Conservation (phyloP, 2,329 filamentous ascomycete genomes). For the Mycosphaerella arachidis region DNA sequence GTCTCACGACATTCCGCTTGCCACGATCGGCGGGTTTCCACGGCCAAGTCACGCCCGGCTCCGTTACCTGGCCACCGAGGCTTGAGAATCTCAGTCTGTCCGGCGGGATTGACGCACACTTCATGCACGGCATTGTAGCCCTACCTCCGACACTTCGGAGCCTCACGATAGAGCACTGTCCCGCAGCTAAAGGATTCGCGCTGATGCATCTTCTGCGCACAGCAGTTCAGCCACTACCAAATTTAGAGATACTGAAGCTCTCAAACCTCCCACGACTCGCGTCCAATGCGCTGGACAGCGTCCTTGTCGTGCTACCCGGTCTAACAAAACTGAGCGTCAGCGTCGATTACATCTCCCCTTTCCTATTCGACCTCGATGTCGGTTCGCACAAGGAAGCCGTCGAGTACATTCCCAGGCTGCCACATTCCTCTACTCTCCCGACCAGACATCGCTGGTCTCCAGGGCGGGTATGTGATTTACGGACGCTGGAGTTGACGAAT, state of each 20-base stretch:
- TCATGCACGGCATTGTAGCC: slow-evolving; percentile 35
- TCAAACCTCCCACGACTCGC: slow-evolving; percentile 39
- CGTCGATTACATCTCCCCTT: slow-evolving; percentile 44
- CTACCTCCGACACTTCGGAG: slow-evolving; percentile 31
- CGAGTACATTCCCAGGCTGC: neutral
- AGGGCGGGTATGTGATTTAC: slow-evolving; percentile 31
- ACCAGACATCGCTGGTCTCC: slow-evolving; percentile 12
- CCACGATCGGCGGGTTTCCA: slow-evolving; percentile 32
- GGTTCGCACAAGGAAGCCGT: slow-evolving; percentile 5
- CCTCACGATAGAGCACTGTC: slow-evolving; percentile 43
- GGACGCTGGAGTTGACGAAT: slow-evolving; percentile 38
- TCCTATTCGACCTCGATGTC: slow-evolving; percentile 34
- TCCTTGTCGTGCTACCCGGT: slow-evolving; percentile 39
- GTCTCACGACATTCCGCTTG: slow-evolving; percentile 42
- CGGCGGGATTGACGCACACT: slow-evolving; percentile 42
- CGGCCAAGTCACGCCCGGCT: slow-evolving; percentile 17
- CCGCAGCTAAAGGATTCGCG: slow-evolving; percentile 34
- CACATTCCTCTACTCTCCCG: neutral
- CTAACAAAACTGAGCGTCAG: slow-evolving; percentile 40
- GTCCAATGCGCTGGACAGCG: slow-evolving; percentile 37
- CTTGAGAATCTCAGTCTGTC: slow-evolving; percentile 41
- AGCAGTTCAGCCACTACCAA: slow-evolving; percentile 23
- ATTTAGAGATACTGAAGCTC: slow-evolving; percentile 37
- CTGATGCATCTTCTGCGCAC: slow-evolving; percentile 37
- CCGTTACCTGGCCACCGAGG: slow-evolving; percentile 40